phyloP scores from a whole-genome alignment of 2,329 filamentous ascomycete species.

The Penicillium hordei region DNA sequence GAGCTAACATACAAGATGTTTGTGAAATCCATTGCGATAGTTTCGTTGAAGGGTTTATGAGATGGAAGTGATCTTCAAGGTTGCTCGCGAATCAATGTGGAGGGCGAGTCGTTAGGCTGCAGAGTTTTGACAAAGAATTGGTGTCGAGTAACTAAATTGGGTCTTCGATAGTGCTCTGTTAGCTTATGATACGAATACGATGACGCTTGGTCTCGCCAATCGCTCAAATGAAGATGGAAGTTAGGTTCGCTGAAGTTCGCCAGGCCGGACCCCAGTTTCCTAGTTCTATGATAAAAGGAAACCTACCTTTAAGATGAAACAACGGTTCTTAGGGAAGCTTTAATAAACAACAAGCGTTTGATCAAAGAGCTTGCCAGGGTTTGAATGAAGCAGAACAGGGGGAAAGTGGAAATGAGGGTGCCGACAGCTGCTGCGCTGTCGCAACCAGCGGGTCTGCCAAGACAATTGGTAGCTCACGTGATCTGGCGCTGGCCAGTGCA shows the following conservation, averaged over 20 bases:
- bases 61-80: conserved; percentile 10
- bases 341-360: not conserved
- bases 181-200: not conserved
- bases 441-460: conserved; percentile 40
- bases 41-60: conserved; percentile 1
- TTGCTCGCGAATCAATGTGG: conserved; percentile 3
- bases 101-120: conserved; percentile 10
- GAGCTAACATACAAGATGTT: conserved; percentile 55
- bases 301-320: not conserved
- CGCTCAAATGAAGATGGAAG: not conserved
- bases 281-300: not conserved
- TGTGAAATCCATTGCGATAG: conserved; percentile 76
- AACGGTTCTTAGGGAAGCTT: not conserved
- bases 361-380: conserved; percentile 13
- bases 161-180: not conserved
- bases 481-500: not conserved
- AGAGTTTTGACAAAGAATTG: not conserved
- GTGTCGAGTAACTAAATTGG: not conserved
- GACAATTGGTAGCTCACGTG: conserved; percentile 5
- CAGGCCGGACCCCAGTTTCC: not conserved
- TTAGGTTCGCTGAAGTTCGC: not conserved
- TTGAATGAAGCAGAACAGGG: conserved; percentile 17
- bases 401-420: conserved; percentile 17
- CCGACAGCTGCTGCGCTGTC: conserved; percentile 28
- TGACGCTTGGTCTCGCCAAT: not conserved